These are phyloP conservation scores for Paramecium sonneborni DNA, from an alignment of 73 alveolate species.

Conservation along the genomic window DNA sequence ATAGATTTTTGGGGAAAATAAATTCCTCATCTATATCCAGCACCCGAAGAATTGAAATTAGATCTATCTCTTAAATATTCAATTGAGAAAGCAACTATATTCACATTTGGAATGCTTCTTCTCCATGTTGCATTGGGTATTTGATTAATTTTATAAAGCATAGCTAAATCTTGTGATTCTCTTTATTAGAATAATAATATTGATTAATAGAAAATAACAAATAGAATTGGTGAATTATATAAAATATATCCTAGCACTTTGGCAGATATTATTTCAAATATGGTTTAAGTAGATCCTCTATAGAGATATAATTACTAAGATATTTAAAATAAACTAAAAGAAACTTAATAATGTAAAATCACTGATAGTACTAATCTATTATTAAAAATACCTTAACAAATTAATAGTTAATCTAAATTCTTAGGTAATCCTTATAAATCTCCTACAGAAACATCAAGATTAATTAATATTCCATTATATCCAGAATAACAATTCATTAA, in stretches of 20 bases:
- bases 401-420: not conserved
- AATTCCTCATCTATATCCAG: not conserved
- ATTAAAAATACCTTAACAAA: not conserved
- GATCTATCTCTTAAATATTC: not conserved
- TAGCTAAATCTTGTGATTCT: slow-evolving; percentile 15
- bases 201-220: not conserved
- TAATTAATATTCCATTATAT: not conserved
- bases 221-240: not conserved
- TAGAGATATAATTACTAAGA: not conserved
- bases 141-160: not conserved
- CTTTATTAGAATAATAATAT: not conserved
- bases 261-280: not conserved
- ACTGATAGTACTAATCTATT: not conserved
- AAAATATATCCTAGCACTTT: not conserved
- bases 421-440: not conserved
- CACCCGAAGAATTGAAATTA: slow-evolving; percentile 4
- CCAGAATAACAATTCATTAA: not conserved
- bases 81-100: not conserved
- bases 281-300: not conserved
- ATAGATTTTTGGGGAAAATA: not conserved
- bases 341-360: not conserved
- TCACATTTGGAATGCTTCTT: slow-evolving; percentile 14
- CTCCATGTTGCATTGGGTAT: slow-evolving; percentile 27
- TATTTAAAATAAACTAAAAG: not conserved
- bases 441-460: not conserved